Percentiles rank a stretch among this genome's conserved stretches.
Evolutionary conservation across 768 basidiomycete genomes (phyloP).

Genomic region (Filobasidium floriforme): DNA sequence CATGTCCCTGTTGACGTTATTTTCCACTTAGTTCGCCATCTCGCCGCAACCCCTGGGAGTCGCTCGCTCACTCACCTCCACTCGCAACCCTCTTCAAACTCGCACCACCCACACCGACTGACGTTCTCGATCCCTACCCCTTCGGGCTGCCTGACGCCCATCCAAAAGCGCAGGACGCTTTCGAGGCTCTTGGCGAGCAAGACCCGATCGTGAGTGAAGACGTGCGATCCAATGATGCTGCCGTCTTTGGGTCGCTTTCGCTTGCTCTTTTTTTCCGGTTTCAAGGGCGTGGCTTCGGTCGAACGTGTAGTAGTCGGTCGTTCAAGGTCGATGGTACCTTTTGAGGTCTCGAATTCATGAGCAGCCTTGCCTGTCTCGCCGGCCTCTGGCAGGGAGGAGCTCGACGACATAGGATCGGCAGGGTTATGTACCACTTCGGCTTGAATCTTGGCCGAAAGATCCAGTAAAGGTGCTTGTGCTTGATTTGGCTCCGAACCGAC

Average conservation of each 20-base stretch:
- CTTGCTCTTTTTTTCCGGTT: constrained; percentile 10
- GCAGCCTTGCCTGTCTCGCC: too few species aligned
- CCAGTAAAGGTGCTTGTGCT: neutral
- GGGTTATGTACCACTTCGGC: too few species aligned
- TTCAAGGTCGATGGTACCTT: too few species aligned
- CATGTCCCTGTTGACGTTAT: neutral
- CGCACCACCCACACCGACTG: constrained; percentile 66
- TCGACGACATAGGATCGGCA: neutral
- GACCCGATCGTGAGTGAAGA: constrained; percentile 54
- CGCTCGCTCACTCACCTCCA: constrained; percentile 51
- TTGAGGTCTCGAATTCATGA: too few species aligned
- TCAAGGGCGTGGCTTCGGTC: neutral
- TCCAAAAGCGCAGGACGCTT: constrained; percentile 66
- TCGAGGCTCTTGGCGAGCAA: constrained; percentile 55
- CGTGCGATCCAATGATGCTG: constrained; percentile 59
- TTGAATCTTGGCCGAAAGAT: too few species aligned
- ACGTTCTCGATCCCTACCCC: constrained; percentile 62
- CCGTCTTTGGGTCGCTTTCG: constrained; percentile 26
- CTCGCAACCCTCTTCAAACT: constrained; percentile 68
- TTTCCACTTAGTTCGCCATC: neutral
- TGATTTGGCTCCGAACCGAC: neutral
- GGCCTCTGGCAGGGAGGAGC: neutral
- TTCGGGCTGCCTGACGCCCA: constrained; percentile 58
- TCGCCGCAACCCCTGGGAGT: too few species aligned
- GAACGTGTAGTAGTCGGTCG: neutral